Conservation (phyloP, 2,329 filamentous ascomycete species). For the Colletotrichum australisinense region DNA sequence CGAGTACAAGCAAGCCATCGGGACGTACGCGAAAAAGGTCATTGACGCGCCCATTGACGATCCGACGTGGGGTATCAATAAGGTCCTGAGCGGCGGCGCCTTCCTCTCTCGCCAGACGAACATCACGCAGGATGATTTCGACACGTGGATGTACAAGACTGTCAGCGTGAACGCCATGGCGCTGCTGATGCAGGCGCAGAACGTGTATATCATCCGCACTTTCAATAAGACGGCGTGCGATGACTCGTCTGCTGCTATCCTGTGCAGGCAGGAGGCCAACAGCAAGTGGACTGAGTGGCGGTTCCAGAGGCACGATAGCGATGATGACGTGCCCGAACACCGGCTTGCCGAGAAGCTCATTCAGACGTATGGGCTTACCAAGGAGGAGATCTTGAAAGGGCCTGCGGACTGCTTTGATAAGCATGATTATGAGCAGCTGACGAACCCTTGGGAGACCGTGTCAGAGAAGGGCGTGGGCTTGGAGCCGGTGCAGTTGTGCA, state of each 20-base stretch:
- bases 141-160: conserved; percentile 15
- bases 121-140: conserved; percentile 15
- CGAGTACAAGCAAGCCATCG: background rate
- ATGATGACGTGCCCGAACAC: background rate
- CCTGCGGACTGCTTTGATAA: background rate
- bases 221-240: background rate
- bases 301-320: background rate
- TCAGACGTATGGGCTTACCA: background rate
- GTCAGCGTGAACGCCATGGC: conserved; percentile 13
- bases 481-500: background rate
- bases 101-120: conserved; percentile 6
- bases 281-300: conserved; percentile 1
- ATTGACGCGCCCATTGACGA: conserved; percentile 12
- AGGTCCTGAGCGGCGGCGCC: background rate
- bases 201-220: background rate
- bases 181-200: conserved; percentile 3
- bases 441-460: conserved; percentile 5
- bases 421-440: conserved; percentile 7
- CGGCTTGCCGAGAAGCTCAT: background rate
- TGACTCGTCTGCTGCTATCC: background rate
- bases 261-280: background rate
- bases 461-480: background rate
- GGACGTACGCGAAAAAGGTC: background rate
- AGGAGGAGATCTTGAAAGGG: conserved; percentile 2
- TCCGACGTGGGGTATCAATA: conserved; percentile 22